Conservation (phyloP, 306 rosid genomes). For the Dalbergia oliveri region DNA sequence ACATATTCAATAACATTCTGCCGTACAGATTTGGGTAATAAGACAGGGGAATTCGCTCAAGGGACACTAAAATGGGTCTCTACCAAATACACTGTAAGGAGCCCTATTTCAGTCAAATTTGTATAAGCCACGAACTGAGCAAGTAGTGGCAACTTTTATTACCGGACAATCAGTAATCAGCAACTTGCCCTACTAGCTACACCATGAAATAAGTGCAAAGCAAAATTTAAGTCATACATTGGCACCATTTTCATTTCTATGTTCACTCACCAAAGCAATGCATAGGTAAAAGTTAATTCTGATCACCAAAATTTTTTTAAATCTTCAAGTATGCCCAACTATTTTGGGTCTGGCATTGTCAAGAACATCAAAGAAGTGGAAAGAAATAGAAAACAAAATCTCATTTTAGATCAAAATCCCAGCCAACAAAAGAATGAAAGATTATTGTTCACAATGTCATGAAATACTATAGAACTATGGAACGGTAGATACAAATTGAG, state of each 20-base stretch:
- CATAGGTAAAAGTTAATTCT: conserved; percentile 14
- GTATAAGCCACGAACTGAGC: conserved; percentile 42
- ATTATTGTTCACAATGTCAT: not conserved
- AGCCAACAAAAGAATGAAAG: not conserved
- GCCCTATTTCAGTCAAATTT: conserved; percentile 60
- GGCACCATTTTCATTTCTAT: conserved; percentile 25
- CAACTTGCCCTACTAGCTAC: conserved; percentile 32
- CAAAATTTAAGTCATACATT: not conserved
- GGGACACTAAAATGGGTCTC: conserved; percentile 70
- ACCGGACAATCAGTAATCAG: conserved; percentile 24
- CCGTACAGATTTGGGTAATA: conserved; percentile 36
- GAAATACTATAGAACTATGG: not conserved
- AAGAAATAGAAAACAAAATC: not conserved
- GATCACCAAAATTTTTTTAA: not conserved
- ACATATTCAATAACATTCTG: conserved; percentile 63
- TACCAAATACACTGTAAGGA: conserved; percentile 55
- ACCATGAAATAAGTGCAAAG: not conserved
- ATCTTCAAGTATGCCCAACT: not conserved
- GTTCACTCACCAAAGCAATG: conserved; percentile 7
- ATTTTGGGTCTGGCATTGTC: not conserved
- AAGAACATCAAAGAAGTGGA: not conserved
- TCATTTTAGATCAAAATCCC: not conserved
- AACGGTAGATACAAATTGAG: not conserved
- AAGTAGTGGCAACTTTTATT: conserved; percentile 37
- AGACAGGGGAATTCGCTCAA: conserved; percentile 53